These are phyloP conservation scores for Trichoderma aggressivum DNA, from an alignment of 2,329 filamentous ascomycete species.

Conservation along the genomic window DNA sequence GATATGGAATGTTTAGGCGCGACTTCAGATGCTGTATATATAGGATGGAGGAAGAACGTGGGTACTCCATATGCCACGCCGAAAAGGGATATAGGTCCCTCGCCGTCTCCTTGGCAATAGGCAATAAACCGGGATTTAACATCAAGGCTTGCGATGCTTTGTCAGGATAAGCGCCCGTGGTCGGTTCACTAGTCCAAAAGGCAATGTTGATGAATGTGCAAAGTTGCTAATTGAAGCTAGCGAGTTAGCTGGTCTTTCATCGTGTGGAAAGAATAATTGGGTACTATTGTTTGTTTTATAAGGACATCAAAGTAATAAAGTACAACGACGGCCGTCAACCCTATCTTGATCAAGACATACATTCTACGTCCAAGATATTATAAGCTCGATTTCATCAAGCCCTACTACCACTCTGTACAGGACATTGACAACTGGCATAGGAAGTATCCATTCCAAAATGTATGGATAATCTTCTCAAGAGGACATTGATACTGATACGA, in stretches of 20 bases:
- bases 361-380: not conserved
- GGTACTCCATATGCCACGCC: not conserved
- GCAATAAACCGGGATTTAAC: not conserved
- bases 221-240: not conserved
- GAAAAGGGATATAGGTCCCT: not conserved
- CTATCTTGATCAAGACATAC: not conserved
- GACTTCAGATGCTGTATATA: not conserved
- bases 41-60: not conserved
- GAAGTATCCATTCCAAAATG: no score
- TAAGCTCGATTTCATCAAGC: not conserved
- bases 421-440: not conserved
- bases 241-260: not conserved
- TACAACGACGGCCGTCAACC: no score
- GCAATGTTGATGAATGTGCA: no score
- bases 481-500: no score
- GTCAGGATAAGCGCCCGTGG: not conserved
- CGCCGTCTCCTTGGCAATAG: not conserved
- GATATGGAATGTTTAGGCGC: not conserved
- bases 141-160: not conserved
- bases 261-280: not conserved
- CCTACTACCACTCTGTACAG: not conserved
- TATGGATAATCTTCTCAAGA: not conserved
- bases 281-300: not conserved
- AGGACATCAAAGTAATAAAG: not conserved
- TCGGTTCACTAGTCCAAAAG: not conserved